Base-by-base conservation (phyloP, 75 land plant species). In the Sequoiadendron giganteum region DNA sequence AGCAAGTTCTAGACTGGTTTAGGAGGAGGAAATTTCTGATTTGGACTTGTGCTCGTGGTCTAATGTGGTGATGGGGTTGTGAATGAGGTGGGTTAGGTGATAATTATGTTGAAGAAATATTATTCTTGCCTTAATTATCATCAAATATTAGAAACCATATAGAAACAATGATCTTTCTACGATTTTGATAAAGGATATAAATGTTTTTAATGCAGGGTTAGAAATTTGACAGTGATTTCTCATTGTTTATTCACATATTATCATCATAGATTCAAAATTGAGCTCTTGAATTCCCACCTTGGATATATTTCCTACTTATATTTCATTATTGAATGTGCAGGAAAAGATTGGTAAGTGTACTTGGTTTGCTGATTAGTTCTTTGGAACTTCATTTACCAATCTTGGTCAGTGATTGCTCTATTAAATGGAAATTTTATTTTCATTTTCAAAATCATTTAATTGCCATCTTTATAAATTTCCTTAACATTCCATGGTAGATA, bases 271-370 rank as follows among this genome's bases (percentile, higher is more conserved):
- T 77, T 39, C 5, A 77, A 39, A 77, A 36, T 77, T 15, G 42
- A 77, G 19, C 36, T 2, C 38, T 38, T 38, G 4, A 5, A 36
- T 77, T 77, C 42, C 16, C 42, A 38, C 42, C 42, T 38, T 77
- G 80, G 39, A 77, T 36, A 77, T 39, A 77, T 36, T 5, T 77
- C 15, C 21, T 38, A 32, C 38, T 77, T 13, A 77, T 77, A 77
- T 77, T 77, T 77, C 4, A 77, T 38, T 77, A 39, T 38, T 77
- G 80, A 77, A 77, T 77, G 38, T 77, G 80, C 80, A 77, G 80
- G 80, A 77, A 36, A 77, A 77, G 80, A 77, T 77, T 77, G 80
- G 80, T 77, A 77, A 77, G 80, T 77, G 6, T 38, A 38, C 40
- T 5, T 10, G 19, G 40, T 77, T 36, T 36, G 80, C 80, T 38